Evolutionary conservation across 768 basidiomycete species (phyloP).

Genomic region (Russula sp.): DNA sequence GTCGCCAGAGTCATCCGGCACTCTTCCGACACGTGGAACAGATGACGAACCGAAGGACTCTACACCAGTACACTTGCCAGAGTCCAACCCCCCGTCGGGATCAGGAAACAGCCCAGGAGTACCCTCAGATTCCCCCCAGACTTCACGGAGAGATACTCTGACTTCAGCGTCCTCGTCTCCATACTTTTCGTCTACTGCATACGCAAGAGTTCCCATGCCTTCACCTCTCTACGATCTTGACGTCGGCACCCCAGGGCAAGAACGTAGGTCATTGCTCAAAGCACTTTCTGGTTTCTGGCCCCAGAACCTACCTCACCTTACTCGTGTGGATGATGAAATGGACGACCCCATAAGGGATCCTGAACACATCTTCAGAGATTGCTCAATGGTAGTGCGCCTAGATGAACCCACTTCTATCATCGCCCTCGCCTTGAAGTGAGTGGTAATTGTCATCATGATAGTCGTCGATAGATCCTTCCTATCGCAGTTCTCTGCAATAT

Average conservation of each 20-base stretch:
- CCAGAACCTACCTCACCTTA: constrained; percentile 43
- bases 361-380: constrained; percentile 93
- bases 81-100: not conserved
- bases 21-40: constrained; percentile 3
- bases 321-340: constrained; percentile 50
- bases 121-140: not conserved
- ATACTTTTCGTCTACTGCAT: constrained; percentile 22
- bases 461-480: constrained; percentile 1
- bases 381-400: constrained; percentile 89
- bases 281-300: constrained; percentile 83
- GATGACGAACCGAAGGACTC: constrained; percentile 3
- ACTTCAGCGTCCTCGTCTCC: constrained; percentile 56
- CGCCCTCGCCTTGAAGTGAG: constrained; percentile 85
- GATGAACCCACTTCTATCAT: constrained; percentile 99
- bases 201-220: constrained; percentile 12
- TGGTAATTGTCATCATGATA: constrained; percentile 5
- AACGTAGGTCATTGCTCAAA: constrained; percentile 73
- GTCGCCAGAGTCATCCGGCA: constrained; percentile 25
- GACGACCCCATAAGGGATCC: constrained; percentile 71
- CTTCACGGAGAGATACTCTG: constrained; percentile 23
- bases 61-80: not conserved
- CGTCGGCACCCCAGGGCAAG: constrained; percentile 42
- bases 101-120: constrained; percentile 7
- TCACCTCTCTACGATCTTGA: constrained; percentile 47
- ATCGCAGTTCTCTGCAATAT: constrained; percentile 67